Percentiles rank a stretch among this genome's conserved stretches.
These are phyloP conservation scores for Osmanthus fragrans DNA, from an alignment of 257 asterid species.

Conservation along the genomic window DNA sequence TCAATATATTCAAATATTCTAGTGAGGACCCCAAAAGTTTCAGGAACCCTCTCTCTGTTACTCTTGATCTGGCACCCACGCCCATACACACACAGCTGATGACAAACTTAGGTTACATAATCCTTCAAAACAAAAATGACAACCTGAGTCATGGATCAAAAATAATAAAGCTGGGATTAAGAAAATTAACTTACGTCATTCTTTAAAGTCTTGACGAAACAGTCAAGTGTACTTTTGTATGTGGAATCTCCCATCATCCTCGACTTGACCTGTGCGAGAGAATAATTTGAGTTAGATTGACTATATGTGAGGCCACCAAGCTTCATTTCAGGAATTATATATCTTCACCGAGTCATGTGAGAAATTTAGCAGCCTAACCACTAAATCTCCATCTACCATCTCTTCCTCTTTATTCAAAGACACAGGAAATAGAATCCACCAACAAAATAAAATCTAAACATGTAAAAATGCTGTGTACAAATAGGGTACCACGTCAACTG, in stretches of 20 bases:
- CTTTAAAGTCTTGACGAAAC: constrained; percentile 89
- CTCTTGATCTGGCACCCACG: constrained; percentile 11
- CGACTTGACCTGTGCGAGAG: constrained; percentile 73
- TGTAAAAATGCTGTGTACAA: constrained; percentile 2
- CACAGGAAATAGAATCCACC: neutral
- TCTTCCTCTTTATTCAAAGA: neutral
- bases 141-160: neutral
- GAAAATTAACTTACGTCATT: constrained; percentile 67
- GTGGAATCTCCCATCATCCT: constrained; percentile 98
- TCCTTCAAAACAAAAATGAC: neutral
- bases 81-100: neutral
- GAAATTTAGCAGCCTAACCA: neutral
- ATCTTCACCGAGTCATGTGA: neutral
- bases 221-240: constrained; percentile 82
- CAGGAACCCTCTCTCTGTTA: constrained; percentile 5
- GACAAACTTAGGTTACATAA: neutral
- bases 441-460: neutral
- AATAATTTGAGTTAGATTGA: constrained; percentile 23
- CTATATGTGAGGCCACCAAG: constrained; percentile 1
- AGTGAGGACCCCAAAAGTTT: neutral
- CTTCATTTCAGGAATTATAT: neutral
- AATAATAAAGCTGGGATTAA: neutral
- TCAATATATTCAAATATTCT: neutral
- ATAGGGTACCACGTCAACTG: constrained; percentile 86
- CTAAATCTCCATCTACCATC: neutral